Evolutionary conservation across 2,329 filamentous ascomycete species (phyloP), one percentile per base, ranked within the genome.

Genomic region (Fusarium lateritium): DNA sequence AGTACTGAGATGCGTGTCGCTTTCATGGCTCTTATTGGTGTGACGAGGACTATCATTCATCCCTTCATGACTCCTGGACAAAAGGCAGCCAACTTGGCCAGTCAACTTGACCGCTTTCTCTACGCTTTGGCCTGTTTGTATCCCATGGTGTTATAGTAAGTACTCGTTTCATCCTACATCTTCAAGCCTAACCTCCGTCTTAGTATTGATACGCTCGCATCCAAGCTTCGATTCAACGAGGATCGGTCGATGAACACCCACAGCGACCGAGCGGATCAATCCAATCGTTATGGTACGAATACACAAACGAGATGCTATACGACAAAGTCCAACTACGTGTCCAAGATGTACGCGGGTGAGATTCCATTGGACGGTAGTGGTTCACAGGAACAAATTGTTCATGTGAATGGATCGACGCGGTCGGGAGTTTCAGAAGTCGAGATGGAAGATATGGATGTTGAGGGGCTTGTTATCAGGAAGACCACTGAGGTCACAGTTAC

Each of bases 41-140:
- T 79, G 2, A 76, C 76, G n/a, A 71, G 81, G 39, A 78, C 80
- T 14, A 73, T 81, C n/a, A 82, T 79, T 5, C 80, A 82, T 45
- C 79, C 78, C 0, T 82, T 80, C 51, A 79, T 81, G 53, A 73
- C 71, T 1, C 73, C 76, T 0, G 74, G 78, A 0, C 79, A 82
- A 58, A 77, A 74, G 14, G 80, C 80, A 0, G 78, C 75, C 3
- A 75, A 76, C 17, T 57, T 77, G 0, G 77, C 80, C 1, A 77
- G 79, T 31, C 79, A 83, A 34, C 53, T 82, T 3, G 81, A 82
- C 39, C 76, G 80, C 1, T 82, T 82, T 43, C 76, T 77, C 5
- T 82, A 82, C 19, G 78, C 79, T 1, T 47, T 82, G 1, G 79
- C 81, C 57, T 82, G 80, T 49, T 44, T 81, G 2, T 83, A 82